Conservation (phyloP, 345 rosid species). For the Populus nigra region DNA sequence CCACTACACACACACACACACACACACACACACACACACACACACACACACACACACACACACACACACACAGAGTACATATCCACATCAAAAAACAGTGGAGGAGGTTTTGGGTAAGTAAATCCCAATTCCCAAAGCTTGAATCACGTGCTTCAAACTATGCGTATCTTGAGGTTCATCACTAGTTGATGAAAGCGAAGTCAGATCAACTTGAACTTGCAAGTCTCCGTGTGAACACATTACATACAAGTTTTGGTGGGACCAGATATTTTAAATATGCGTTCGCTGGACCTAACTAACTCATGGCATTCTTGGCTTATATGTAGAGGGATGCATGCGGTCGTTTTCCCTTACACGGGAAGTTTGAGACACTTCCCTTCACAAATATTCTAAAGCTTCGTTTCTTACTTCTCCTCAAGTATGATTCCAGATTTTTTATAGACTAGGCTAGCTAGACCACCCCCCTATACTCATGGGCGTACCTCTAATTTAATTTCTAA, state of each 20-base stretch:
- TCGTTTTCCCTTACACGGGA: not conserved
- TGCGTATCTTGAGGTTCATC: not conserved
- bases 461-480: no score
- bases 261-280: no score
- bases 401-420: not conserved
- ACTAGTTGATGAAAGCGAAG: not conserved
- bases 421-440: no score
- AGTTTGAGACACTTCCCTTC: not conserved
- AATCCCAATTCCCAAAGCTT: not conserved
- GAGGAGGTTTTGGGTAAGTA: not conserved
- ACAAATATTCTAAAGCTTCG: not conserved
- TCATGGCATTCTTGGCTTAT: not conserved
- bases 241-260: no score
- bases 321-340: not conserved
- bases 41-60: no score
- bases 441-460: no score
- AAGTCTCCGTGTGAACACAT: not conserved
- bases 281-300: not conserved
- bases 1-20: no score
- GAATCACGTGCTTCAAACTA: conserved; percentile 19
- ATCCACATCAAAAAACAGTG: no score
- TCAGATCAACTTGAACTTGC: conserved; percentile 9
- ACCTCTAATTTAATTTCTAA: no score
- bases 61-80: no score
- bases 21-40: no score